These are phyloP conservation scores for Russula olivacea DNA, from an alignment of 768 basidiomycete genomes.

Conservation along the genomic window DNA sequence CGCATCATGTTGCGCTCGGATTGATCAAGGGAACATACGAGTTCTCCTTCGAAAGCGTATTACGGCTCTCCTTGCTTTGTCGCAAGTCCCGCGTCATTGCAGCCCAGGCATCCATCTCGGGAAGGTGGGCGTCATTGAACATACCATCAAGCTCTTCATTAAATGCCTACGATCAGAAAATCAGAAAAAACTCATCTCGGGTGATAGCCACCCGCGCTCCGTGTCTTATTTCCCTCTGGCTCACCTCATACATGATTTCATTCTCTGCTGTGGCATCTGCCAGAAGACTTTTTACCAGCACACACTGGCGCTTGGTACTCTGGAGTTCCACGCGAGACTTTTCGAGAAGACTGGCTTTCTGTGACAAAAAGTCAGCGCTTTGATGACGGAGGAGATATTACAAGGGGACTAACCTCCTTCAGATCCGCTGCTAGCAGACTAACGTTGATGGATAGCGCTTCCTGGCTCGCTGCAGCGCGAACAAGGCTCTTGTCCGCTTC, in stretches of 20 bases:
- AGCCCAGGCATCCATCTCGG: constrained; percentile 77
- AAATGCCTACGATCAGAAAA: constrained; percentile 55
- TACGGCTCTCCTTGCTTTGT: constrained; percentile 68
- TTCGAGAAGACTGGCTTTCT: constrained; percentile 64
- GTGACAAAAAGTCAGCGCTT: background rate
- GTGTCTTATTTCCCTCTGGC: constrained; percentile 24
- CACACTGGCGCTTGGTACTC: constrained; percentile 65
- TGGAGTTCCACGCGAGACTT: constrained; percentile 58
- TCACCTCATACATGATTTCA: constrained; percentile 88
- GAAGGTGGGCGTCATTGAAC: constrained; percentile 80
- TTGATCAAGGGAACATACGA: constrained; percentile 45
- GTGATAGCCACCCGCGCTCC: background rate
- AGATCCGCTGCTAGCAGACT: constrained; percentile 45
- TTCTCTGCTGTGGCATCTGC: constrained; percentile 79
- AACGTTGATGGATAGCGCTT: constrained; percentile 48
- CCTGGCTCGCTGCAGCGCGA: constrained; percentile 49
- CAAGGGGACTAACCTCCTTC: constrained; percentile 46
- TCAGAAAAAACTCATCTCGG: background rate
- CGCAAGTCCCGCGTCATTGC: constrained; percentile 69
- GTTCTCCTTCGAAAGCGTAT: constrained; percentile 72
- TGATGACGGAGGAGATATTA: background rate
- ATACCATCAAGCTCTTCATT: constrained; percentile 91
- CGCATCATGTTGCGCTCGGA: background rate
- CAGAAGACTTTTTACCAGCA: constrained; percentile 71
- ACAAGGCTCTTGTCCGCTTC: constrained; percentile 56